Evolutionary conservation across 257 asterid genomes (phyloP).

Genomic region (Euphrasia confusa): DNA sequence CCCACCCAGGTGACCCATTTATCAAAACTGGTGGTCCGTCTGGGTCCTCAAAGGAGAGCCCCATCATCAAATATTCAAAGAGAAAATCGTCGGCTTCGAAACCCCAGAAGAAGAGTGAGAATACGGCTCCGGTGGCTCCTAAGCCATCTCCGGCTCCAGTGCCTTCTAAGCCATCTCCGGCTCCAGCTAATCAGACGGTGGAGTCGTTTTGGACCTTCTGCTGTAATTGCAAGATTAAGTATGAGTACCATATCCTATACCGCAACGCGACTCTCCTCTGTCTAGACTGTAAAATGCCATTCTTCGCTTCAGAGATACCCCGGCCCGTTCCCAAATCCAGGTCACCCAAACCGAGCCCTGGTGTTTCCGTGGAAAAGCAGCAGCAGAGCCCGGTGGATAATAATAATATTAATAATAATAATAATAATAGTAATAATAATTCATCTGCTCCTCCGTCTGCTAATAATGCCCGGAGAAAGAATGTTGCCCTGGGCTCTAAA

Average conservation of each 20-base stretch:
- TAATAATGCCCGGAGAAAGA: not conserved
- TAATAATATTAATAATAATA: not conserved
- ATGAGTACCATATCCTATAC: not conserved
- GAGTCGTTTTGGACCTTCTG: conserved; percentile 9
- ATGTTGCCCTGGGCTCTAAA: not conserved
- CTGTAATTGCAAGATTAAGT: not conserved
- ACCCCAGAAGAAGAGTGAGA: not conserved
- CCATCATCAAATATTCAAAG: not conserved
- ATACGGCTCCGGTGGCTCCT: not conserved
- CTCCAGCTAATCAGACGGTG: not conserved
- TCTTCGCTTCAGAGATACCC: conserved; percentile 4
- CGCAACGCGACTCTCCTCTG: not conserved
- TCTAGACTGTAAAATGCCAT: not conserved
- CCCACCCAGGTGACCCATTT: not conserved
- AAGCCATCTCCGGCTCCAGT: not conserved
- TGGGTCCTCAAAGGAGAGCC: not conserved
- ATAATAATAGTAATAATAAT: not conserved
- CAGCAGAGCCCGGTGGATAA: not conserved
- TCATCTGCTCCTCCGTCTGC: not conserved
- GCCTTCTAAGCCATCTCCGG: not conserved
- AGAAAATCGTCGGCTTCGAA: conserved; percentile 4
- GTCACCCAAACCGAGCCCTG: not conserved
- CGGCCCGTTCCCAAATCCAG: not conserved
- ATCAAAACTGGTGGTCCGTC: not conserved
- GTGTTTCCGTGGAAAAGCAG: not conserved